Conservation (phyloP, 2,329 filamentous ascomycete genomes). For the Tricladium varicosporioides region DNA sequence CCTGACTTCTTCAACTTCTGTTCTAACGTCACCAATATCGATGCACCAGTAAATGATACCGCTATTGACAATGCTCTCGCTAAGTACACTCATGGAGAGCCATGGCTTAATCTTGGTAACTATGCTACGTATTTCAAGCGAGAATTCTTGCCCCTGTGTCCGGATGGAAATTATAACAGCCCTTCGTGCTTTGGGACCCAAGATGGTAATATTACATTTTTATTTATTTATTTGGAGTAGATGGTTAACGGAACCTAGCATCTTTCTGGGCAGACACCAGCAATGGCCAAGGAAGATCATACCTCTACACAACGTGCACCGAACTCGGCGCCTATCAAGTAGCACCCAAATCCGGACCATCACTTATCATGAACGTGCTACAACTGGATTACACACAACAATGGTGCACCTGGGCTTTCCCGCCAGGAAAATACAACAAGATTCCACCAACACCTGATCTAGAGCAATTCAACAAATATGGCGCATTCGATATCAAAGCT, state of each 20-base stretch:
- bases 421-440: slow-evolving; percentile 42
- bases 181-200: slow-evolving; percentile 44
- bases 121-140: slow-evolving; percentile 52
- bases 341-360: slow-evolving; percentile 42
- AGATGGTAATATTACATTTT: slow-evolving; percentile 13
- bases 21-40: slow-evolving; percentile 47
- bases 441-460: slow-evolving; percentile 45
- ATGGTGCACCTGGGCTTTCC: slow-evolving; percentile 55
- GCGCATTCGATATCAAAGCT: slow-evolving; percentile 45
- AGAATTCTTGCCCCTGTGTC: slow-evolving; percentile 42
- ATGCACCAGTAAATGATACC: slow-evolving; percentile 42
- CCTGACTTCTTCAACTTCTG: slow-evolving; percentile 53
- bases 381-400: slow-evolving; percentile 47
- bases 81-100: slow-evolving; percentile 47
- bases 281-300: slow-evolving; percentile 43
- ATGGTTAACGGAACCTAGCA: slow-evolving; percentile 25
- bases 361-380: slow-evolving; percentile 46
- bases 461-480: slow-evolving; percentile 44
- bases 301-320: slow-evolving; percentile 48
- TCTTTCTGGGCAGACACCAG: slow-evolving; percentile 44
- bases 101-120: slow-evolving; percentile 50
- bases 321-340: slow-evolving; percentile 50
- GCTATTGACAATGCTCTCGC: slow-evolving; percentile 45
- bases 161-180: slow-evolving; percentile 40
- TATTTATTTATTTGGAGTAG: neutral